Evolutionary conservation across 352 stramenopile genomes (phyloP).

Genomic region (Bremia lactucae): DNA sequence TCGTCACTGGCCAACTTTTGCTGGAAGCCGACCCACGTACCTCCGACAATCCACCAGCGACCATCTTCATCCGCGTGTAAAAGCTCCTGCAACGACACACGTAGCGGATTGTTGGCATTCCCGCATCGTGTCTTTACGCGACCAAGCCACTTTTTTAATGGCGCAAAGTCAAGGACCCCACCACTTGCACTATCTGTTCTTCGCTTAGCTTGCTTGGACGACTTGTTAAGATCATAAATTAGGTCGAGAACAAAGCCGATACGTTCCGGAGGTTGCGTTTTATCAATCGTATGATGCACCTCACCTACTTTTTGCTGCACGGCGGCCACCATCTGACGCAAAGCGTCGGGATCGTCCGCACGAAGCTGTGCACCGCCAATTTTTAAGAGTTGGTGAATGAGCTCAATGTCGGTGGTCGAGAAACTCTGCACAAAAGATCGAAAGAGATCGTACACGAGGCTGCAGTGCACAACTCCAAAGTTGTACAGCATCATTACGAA

Average conservation of each 20-base stretch:
- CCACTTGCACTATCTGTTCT: constrained; percentile 23
- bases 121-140: constrained; percentile 87
- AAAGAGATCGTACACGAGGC: constrained; percentile 88
- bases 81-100: constrained; percentile 64
- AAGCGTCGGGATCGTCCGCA: constrained; percentile 67
- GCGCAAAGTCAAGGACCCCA: constrained; percentile 51
- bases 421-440: constrained; percentile 69
- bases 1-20: constrained; percentile 25
- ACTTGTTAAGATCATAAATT: constrained; percentile 94
- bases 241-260: constrained; percentile 89
- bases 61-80: constrained; percentile 81
- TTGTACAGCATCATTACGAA: constrained; percentile 87
- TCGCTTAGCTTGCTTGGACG: constrained; percentile 83
- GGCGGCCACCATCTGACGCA: constrained; percentile 77
- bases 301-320: constrained; percentile 70
- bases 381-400: constrained; percentile 83
- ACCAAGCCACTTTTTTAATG: constrained; percentile 90
- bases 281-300: constrained; percentile 18
- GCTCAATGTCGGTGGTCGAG: constrained; percentile 66
- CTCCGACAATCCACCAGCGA: constrained; percentile 94
- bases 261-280: constrained; percentile 36
- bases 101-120: constrained; percentile 61
- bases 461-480: constrained; percentile 82
- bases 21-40: constrained; percentile 86
- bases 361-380: constrained; percentile 72